Evolutionary conservation across 345 rosid species (phyloP).

Genomic region (Melastoma malabathricum): DNA sequence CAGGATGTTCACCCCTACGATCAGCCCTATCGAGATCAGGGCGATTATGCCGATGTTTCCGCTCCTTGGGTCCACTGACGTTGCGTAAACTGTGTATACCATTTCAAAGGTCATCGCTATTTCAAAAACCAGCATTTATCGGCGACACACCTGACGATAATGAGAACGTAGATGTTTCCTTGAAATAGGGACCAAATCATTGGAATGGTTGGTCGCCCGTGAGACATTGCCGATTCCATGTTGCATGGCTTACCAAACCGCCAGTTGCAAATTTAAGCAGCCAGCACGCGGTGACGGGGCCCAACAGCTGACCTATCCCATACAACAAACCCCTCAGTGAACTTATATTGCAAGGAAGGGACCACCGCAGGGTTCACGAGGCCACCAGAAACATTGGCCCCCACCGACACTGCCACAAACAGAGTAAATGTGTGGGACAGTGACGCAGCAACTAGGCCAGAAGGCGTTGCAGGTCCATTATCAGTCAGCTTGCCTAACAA

Average conservation of each 20-base stretch:
- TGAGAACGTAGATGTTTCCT: conserved; percentile 26
- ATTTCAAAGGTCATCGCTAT: conserved; percentile 63
- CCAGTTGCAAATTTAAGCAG: conserved; percentile 61
- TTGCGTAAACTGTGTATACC: conserved; percentile 57
- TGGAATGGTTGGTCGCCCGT: too few relatives aligned
- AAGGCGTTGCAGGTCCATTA: conserved; percentile 26
- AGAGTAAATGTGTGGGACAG: conserved; percentile 65
- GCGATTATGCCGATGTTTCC: conserved; percentile 27
- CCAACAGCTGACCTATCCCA: conserved; percentile 77
- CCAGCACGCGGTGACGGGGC: conserved; percentile 70
- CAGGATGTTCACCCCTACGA: conserved; percentile 28
- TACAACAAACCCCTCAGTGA: conserved; percentile 49
- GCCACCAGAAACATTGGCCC: conserved; percentile 75
- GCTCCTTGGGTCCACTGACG: conserved; percentile 49
- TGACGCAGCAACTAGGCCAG: conserved; percentile 59
- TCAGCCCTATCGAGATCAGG: conserved; percentile 27
- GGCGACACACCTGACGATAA: conserved; percentile 22
- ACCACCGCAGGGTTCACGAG: conserved; percentile 91
- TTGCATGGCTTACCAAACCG: conserved; percentile 28
- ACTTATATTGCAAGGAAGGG: conserved; percentile 56
- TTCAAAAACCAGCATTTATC: conserved; percentile 54
- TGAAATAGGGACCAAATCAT: background rate
- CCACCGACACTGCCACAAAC: conserved; percentile 62
- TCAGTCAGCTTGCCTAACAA: conserved; percentile 18
- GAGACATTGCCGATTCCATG: too few relatives aligned